Evolutionary conservation across 768 basidiomycete species (phyloP), one percentile per base, ranked within the genome.

Genomic region (Asterophora lycoperdoides): DNA sequence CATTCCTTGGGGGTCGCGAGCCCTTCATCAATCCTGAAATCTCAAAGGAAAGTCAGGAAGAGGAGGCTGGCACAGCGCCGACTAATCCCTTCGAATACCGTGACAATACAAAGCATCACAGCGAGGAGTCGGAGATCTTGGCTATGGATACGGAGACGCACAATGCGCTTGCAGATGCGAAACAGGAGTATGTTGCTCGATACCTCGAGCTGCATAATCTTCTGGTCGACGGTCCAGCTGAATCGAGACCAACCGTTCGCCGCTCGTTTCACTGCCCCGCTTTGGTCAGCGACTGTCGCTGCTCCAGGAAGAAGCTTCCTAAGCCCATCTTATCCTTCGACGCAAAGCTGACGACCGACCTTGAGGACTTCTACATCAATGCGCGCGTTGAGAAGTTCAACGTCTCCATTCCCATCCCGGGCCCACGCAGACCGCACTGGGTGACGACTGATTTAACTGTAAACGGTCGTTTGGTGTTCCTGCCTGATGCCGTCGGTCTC

Each of bases 331-430:
- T 65, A 13, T 60, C 68, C 3, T 56, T 61, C 13, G 66, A 74
- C 38, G 36, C 65, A 38, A 69, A 67, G 4, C 57, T 75, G 4
- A 64, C 73, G 5, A 78, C 76, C 1, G 66, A 73, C 2, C 65
- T 79, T 15, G 47, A 56, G 36, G 70, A 77, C 39, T 70, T 75
- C 55, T 64, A 70, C 9, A 51, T 84, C 11, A 58, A 76, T 52
- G 67, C 79, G 19, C 63, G 69, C 43, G 68, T 81, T 40, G 74
- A 68, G 26, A 81, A 76, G 59, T 69, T 68, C 55, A 74, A 71
- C 51, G 46, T 70, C 29, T 67, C 63, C 7, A 41, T 71, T 23
- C 75, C 71, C 9, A 55, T 74, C 37, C 72, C 73, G 19, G 63
- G 68, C 29, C 64, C 64, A 15, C 53, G 66, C 23, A 57, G 58